Base-by-base conservation (phyloP, 2,329 filamentous ascomycete species). In the Aspergillus tanneri region DNA sequence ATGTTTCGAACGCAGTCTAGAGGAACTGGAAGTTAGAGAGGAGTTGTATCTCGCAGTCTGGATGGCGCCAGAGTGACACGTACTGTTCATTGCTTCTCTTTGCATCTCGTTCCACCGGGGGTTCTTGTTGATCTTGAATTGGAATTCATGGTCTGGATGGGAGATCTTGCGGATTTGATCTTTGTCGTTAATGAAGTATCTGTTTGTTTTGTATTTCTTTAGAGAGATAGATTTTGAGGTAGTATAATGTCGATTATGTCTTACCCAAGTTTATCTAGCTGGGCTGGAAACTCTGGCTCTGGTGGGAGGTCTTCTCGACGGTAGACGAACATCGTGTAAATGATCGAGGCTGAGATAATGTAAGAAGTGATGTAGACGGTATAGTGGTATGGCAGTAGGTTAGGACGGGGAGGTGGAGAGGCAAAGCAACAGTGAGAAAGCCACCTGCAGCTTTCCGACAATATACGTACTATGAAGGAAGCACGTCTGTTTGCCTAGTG, bases 41-140 rank as follows among this genome's bases (percentile, higher is more conserved):
- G 28, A 9, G 24, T 16, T 34, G 21, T 9, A 42, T 28, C 2
- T 3, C n/a, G 10, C n/a, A 32, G 28, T 14, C 12, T 32, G 12
- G 12, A n/a, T 12, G 12, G 11, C 16, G 39, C 43, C n/a, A 32
- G 10, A 12, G 18, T 14, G 12, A 2, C 2, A 66, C 75, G 56
- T 66, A 88, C 89, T 71, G 60, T 95, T 86, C 69, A 95, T 83
- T 30, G 84, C 77, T 55, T 87, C 87, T 14, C 85, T 80, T 60
- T 90, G 88, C 16, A 86, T 76, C 32, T 86, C 79, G 66, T 96
- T 96, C 70, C 86, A 79, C 28, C 90, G 84, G n/a, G 81, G 75
- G 67, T 90, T 90, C 58, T 82, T 84, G 64, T 81, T 86, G 44
- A 87, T 69, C 65, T 83, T 85, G 76, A 80, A 96, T 57, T 88